Evolutionary conservation across 2,329 filamentous ascomycete species (phyloP).

Genomic region (Rhinocladiella mackenziei): DNA sequence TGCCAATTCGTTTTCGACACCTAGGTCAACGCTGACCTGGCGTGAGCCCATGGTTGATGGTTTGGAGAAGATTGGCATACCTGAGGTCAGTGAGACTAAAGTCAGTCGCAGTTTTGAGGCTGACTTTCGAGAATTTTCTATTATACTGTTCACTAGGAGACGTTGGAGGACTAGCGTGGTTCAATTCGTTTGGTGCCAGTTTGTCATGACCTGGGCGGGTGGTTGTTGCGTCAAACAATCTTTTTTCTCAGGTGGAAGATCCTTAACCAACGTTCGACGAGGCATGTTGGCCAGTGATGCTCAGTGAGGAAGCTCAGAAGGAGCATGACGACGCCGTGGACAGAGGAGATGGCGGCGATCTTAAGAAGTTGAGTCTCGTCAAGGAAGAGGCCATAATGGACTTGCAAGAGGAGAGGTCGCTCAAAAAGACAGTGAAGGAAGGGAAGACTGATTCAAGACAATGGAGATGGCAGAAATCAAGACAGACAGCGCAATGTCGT

Average conservation of each 20-base stretch:
- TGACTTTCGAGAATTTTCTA: constrained; percentile 5
- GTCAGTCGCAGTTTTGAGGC: constrained; percentile 7
- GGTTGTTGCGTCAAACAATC: constrained; percentile 11
- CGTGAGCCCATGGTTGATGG: constrained; percentile 14
- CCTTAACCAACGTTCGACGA: constrained; percentile 1
- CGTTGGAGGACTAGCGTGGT: constrained; percentile 1
- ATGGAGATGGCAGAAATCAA: neutral
- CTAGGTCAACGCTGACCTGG: constrained; percentile 16
- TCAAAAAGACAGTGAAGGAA: constrained; percentile 1
- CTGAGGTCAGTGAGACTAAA: constrained; percentile 6
- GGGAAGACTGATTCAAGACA: neutral
- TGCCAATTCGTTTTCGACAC: constrained; percentile 21
- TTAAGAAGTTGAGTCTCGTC: constrained; percentile 23
- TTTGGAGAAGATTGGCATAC: constrained; percentile 4
- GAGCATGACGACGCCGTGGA: constrained; percentile 2
- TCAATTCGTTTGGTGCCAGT: constrained; percentile 6
- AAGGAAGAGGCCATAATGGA: constrained; percentile 17
- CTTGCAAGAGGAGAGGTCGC: neutral
- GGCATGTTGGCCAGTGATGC: constrained; percentile 8
- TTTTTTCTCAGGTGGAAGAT: constrained; percentile 5
- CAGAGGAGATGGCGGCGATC: constrained; percentile 16
- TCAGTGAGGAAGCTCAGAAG: constrained; percentile 8
- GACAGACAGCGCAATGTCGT: neutral
- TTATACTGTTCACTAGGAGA: constrained; percentile 8
- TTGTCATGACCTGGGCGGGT: constrained; percentile 4